Evolutionary conservation across 331 rosid species (phyloP), one percentile per base, ranked within the genome.

Genomic region (Acacia pycnantha): DNA sequence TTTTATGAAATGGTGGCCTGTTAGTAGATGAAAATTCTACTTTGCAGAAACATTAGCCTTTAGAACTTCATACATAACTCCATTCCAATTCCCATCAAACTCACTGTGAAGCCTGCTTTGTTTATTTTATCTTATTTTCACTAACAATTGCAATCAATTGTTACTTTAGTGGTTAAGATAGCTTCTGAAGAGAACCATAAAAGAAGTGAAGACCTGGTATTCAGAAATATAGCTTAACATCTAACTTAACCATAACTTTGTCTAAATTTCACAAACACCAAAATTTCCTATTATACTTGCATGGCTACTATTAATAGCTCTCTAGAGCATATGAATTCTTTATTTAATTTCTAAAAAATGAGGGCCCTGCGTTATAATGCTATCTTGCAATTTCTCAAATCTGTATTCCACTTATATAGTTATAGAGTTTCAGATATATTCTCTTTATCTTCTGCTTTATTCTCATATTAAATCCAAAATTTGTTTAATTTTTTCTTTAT

Each of bases 361-460:
- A 61, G 37, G 40, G 11, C 40, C 40, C 40, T 62, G 69, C 40
- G 6, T 62, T 14, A 27, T 68, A 35, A 1, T 68, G 29, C 27
- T 68, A 67, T 67, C 40, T 13, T 68, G 48, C 48, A 8, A n/a
- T 68, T 37, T 66, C 73, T 37, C 50, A 68, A 19, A 68, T 21
- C 13, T 37, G 29, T 16, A 58, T 70, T 4, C 59, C 76, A 47
- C 44, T 72, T 77, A 46, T 22, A 54, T 21, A 0, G 27, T 62
- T 70, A 68, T 51, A 47, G 27, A 59, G 64, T 84, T 74, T 78
- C 62, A 51, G 58, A 78, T 82, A 41, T 24, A 26, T 61, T 61
- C 18, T 61, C 33, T 26, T 33, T 31, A 29, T 56, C n/a, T 68
- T 70, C 48, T 29, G 37, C 51, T 65, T 75, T 50, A 64, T 59